Base-by-base conservation (phyloP, 2,329 filamentous ascomycete species). In the Penicillium capsulatum region DNA sequence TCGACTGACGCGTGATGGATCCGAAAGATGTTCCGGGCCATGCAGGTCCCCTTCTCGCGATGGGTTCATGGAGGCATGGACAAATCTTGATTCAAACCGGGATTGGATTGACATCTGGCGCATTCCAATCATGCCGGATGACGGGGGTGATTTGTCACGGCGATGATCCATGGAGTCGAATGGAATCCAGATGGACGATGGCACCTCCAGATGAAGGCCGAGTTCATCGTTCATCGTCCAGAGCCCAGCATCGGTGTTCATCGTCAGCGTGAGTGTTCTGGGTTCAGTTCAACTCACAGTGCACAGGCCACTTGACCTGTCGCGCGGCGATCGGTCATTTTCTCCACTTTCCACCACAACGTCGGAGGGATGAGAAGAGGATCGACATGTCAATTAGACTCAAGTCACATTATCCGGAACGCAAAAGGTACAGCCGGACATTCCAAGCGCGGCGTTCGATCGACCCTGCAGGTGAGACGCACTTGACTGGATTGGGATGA, bases 1-100 rank as follows among this genome's bases (percentile, higher is more conserved):
- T 45, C 28, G 43, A 50, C 48, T 56, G 58, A 59, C 54, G 53
- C 54, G 53, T 61, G 58, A 62, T 57, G 53, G 46, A 47, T 62
- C 58, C 58, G 50, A 60, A 36, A 33, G 7, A 16, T 28, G 34
- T 42, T 40, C 45, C 42, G 33, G 32, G 14, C 17, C 20, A 48
- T 35, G 48, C 48, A 50, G 45, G 42, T 48, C 40, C 40, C 20
- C 40, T 33, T 44, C 44, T 42, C n/a, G n/a, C n/a, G n/a, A n/a
- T n/a, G n/a, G n/a, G n/a, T n/a, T n/a, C n/a, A n/a, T n/a, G n/a
- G n/a, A n/a, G n/a, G n/a, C n/a, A n/a, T n/a, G n/a, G n/a, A n/a
- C n/a, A n/a, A n/a, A n/a, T n/a, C n/a, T n/a, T n/a, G n/a, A n/a
- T n/a, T n/a, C n/a, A n/a, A n/a, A n/a, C n/a, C n/a, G n/a, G n/a